Conservation (phyloP, 441 rosid genomes). For the Manihot esculenta region DNA sequence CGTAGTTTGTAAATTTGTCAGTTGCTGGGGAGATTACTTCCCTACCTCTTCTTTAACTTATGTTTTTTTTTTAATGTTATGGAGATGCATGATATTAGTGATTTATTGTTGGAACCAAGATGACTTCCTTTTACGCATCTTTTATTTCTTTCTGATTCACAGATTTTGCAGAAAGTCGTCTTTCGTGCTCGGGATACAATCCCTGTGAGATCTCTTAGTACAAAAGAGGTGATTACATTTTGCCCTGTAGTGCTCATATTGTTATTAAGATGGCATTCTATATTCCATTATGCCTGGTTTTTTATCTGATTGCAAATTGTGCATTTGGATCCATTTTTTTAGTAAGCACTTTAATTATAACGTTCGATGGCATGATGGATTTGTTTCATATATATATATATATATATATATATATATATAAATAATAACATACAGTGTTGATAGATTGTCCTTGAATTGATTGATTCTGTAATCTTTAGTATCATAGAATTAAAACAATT, state of each 20-base stretch:
- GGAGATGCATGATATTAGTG: not conserved
- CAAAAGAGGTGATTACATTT: slow-evolving; percentile 75
- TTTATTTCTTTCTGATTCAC: slow-evolving; percentile 23
- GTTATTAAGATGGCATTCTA: not conserved
- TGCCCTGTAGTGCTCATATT: not conserved
- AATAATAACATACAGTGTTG: too few relatives aligned
- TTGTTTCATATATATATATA: too few relatives aligned
- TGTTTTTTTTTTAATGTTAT: not conserved
- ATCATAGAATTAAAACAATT: not conserved
- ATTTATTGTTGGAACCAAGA: slow-evolving; percentile 3
- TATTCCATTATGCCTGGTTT: not conserved
- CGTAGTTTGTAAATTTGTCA: not conserved
- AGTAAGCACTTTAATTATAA: not conserved
- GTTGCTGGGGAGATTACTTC: not conserved
- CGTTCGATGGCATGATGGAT: not conserved
- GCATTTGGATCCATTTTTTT: not conserved
- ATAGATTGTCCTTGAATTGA: not conserved
- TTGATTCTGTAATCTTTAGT: not conserved
- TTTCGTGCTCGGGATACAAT: slow-evolving; percentile 67
- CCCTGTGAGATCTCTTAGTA: slow-evolving; percentile 80
- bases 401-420: too few relatives aligned
- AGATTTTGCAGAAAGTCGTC: slow-evolving; percentile 93
- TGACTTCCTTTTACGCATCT: slow-evolving; percentile 1
- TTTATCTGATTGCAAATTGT: not conserved
- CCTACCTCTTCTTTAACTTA: too few relatives aligned